Percentiles rank a stretch among this genome's conserved stretches.
Conservation (phyloP, 768 basidiomycete species). For the Xerocomus spinulosus region DNA sequence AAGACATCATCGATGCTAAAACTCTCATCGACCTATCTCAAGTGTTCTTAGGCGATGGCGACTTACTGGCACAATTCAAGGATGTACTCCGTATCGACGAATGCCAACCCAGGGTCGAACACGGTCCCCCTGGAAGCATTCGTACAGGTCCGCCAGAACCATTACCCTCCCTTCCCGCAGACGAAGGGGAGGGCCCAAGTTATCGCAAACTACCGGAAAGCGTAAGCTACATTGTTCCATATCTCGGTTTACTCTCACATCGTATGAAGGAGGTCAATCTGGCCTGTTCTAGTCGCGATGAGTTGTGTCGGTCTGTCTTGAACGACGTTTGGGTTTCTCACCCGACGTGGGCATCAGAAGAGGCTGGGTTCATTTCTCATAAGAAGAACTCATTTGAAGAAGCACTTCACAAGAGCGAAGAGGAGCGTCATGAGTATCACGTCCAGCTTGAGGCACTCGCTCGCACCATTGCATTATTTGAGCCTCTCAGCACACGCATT, state of each 20-base stretch:
- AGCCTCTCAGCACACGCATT: conserved; percentile 81
- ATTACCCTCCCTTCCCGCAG: conserved; percentile 71
- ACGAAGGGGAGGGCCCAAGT: conserved; percentile 87
- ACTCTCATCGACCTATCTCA: conserved; percentile 78
- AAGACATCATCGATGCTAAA: conserved; percentile 84
- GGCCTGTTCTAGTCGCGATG: conserved; percentile 91
- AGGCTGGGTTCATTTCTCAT: conserved; percentile 88
- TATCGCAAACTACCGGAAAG: conserved; percentile 86
- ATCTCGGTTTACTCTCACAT: neutral
- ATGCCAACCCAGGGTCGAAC: conserved; percentile 51
- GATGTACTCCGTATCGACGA: conserved; percentile 80
- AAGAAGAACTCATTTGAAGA: conserved; percentile 98
- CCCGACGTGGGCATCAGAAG: conserved; percentile 97
- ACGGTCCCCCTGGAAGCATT: conserved; percentile 75
- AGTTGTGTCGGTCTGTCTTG: conserved; percentile 90
- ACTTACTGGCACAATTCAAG: conserved; percentile 80
- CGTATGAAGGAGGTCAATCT: conserved; percentile 71
- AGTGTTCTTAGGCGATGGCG: conserved; percentile 76
- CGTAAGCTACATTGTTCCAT: conserved; percentile 47
- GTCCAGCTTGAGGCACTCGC: conserved; percentile 89
- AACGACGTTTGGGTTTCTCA: conserved; percentile 99
- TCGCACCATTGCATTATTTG: conserved; percentile 86
- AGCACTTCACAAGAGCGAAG: conserved; percentile 92
- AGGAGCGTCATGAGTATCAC: conserved; percentile 97
- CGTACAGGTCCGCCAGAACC: conserved; percentile 73